phyloP scores from a whole-genome alignment of 352 stramenopile genomes.

The Phytophthora tentaculata region DNA sequence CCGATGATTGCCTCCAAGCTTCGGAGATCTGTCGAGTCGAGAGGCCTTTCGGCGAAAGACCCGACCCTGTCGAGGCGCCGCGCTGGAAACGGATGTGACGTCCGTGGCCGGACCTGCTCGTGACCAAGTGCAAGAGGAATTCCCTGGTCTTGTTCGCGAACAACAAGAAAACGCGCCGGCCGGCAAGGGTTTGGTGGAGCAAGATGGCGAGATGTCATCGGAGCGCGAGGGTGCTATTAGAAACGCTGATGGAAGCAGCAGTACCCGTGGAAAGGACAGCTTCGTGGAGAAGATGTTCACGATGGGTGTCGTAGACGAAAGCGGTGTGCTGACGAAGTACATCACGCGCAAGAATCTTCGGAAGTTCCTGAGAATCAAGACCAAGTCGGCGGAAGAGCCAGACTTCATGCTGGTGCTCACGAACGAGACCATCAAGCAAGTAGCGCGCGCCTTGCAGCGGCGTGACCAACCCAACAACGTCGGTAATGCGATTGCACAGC shows the following conservation, averaged over 20 bases:
- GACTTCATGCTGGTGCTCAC: background rate
- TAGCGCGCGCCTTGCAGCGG: background rate
- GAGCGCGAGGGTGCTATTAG: background rate
- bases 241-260: background rate
- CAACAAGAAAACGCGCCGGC: background rate
- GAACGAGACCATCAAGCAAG: background rate
- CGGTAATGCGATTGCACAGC: background rate
- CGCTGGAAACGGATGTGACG: background rate
- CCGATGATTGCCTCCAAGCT: background rate
- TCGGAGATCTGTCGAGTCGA: background rate
- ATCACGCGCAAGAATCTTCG: background rate
- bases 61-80: background rate
- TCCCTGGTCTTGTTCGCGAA: background rate
- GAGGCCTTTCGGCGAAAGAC: too few relatives aligned
- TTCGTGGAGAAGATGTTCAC: background rate
- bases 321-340: background rate
- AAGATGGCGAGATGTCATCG: background rate
- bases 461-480: background rate
- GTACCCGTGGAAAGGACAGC: background rate
- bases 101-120: background rate
- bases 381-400: background rate
- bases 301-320: background rate
- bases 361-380: background rate
- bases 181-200: background rate
- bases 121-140: background rate